phyloP scores from a whole-genome alignment of 257 asterid species.

The Capsicum pubescens region DNA sequence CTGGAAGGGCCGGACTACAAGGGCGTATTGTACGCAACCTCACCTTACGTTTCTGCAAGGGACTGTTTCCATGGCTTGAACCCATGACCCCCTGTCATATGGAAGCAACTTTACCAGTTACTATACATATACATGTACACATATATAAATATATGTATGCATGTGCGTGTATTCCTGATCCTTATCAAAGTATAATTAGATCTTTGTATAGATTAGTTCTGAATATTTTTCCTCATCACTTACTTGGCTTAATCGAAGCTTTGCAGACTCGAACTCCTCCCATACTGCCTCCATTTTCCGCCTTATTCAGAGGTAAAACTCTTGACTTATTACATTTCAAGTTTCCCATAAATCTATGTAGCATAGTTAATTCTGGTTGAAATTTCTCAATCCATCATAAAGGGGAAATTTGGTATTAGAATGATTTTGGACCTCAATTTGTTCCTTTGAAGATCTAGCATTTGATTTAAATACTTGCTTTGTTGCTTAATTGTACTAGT shows the following conservation, averaged over 20 bases:
- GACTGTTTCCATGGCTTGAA: no score
- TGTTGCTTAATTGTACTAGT: conserved; percentile 12
- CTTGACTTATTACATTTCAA: conserved; percentile 28
- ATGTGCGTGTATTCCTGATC: conserved; percentile 2
- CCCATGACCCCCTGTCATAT: no score
- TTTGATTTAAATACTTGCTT: background rate
- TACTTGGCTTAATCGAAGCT: conserved; percentile 1
- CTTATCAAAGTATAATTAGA: background rate
- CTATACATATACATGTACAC: no score
- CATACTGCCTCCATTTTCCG: conserved; percentile 86
- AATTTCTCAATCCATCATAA: conserved; percentile 3
- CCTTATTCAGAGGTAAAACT: conserved; percentile 65
- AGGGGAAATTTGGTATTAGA: background rate
- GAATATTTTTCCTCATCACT: conserved; percentile 23
- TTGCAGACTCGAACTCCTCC: conserved; percentile 87
- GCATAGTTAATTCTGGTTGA: background rate
- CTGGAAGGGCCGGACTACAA: background rate
- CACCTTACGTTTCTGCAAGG: no score
- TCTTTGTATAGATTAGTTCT: background rate
- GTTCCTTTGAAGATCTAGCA: conserved; percentile 3
- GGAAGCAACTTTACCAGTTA: no score
- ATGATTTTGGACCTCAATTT: conserved; percentile 7
- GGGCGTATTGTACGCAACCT: no score
- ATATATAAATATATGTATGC: background rate
- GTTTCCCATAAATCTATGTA: background rate